Evolutionary conservation across 2,329 filamentous ascomycete species (phyloP), one percentile per base, ranked within the genome.

Genomic region (Ophiostoma perfectum): DNA sequence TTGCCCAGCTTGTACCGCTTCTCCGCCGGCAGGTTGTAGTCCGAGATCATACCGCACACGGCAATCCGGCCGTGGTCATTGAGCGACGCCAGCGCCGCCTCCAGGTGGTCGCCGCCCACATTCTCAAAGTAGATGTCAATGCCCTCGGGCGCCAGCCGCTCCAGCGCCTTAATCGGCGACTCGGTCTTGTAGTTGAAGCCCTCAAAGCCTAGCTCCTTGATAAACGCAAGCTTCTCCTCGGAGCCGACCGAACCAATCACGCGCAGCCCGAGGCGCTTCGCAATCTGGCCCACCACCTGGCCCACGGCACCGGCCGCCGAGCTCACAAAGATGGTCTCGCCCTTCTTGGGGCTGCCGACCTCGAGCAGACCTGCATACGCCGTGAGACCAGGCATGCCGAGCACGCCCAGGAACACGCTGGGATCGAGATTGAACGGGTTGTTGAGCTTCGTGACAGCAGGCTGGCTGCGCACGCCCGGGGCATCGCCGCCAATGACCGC

Each of bases 111-210:
- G 5, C 82, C 82, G 11, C 82, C 83, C 4, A 85, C 83, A 68
- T 84, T 85, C 71, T 85, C 83, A 69, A 79, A 85, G 76, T 83
- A 83, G 27, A 84, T 92, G 75, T 96, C 91, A 71, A 96, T 84
- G 4, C 91, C 92, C 12, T 92, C 78, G 0, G 91, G 91, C 0
- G 90, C 90, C 18, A 95, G 82, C 69, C 90, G 83, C 72, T 81
- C 78, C 68, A 96, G 82, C 0, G 90, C 91, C 11, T 89, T 88
- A 0, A 78, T 75, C 0, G 91, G 84, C 73, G 84, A 85, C 80
- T 95, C 91, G 73, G 86, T 93, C 84, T 95, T 94, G 83, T 96
- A 96, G 82, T 96, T 95, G 81, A 94, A 95, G 8, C 88, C 92
- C 68, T 85, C 82, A 72, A 82, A 85, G 8, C 82, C 83, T 1